Base-by-base conservation (phyloP, 306 rosid genomes). In the Acacia confusa region DNA sequence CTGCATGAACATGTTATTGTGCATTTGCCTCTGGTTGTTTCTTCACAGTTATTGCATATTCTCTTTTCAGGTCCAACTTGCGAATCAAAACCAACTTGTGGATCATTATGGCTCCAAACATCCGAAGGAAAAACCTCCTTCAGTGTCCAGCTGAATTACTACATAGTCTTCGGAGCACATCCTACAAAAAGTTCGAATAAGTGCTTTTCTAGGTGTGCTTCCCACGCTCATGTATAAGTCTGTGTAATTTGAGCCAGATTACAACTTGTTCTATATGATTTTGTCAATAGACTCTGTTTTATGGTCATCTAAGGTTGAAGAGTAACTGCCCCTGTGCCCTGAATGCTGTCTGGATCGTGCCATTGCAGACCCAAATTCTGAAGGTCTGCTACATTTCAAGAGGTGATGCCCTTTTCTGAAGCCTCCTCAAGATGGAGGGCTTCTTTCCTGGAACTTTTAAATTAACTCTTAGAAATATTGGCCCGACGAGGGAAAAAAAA, bases 51-150 rank as follows among this genome's bases (percentile, higher is more conserved):
- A 76, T 36, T 70, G 43, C 69, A 70, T 60, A 50, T 77, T 70
- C 11, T 75, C 40, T 82, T 84, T 89, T 63, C 94, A 92, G 99
- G 91, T 28, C 32, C 97, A 91, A 83, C 90, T 95, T 84, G 97
- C 97, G 47, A 95, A 95, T 74, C 87, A 90, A 60, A 95, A 95
- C 74, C 99, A 95, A 60, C 91, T 95, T 30, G 78, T 47, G 41
- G 99, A 91, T 88, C 99, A 95, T 79, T 95, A 91, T 85, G 76
- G 74, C 70, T 89, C 99, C 79, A 95, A 95, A 89, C 99, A 95
- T 89, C 99, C 99, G n/a, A 95, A 91, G 86, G 97, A 92, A 87
- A 86, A 88, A 71, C 94, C 95, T 65, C 97, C 97, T 8, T 41
- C 88, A 17, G 92, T 90, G 32, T 82, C 97, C 53, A 86, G 90